Conservation (phyloP, 2,329 filamentous ascomycete species). For the Dothideomycetes sp. region DNA sequence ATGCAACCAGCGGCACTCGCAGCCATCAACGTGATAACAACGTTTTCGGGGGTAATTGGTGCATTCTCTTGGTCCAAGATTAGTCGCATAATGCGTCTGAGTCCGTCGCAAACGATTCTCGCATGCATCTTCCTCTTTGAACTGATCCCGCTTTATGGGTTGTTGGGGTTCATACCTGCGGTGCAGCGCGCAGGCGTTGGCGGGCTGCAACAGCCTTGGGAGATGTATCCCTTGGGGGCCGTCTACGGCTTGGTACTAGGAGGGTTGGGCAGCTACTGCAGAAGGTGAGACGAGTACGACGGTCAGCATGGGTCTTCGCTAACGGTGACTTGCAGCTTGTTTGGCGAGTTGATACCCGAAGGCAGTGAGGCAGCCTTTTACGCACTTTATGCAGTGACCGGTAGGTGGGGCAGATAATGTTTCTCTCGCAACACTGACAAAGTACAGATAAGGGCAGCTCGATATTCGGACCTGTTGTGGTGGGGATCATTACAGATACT, state of each 20-base stretch:
- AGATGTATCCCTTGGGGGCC: conserved; percentile 87
- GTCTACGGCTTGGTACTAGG: conserved; percentile 91
- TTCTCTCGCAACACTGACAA: no score
- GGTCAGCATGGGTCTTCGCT: no score
- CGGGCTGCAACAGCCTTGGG: conserved; percentile 88
- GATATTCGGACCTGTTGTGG: conserved; percentile 87
- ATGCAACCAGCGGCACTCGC: conserved; percentile 85
- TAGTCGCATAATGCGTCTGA: conserved; percentile 56
- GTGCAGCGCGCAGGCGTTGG: conserved; percentile 63
- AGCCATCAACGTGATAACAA: conserved; percentile 88
- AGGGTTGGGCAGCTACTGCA: conserved; percentile 81
- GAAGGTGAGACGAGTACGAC: not conserved
- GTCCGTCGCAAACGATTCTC: conserved; percentile 78
- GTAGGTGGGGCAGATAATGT: no score
- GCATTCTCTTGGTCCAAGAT: conserved; percentile 83
- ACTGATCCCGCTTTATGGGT: conserved; percentile 81
- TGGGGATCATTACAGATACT: conserved; percentile 79
- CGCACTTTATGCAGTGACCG: conserved; percentile 92
- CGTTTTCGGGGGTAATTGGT: conserved; percentile 69
- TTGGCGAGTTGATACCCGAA: conserved; percentile 84
- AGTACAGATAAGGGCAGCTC: conserved; percentile 93
- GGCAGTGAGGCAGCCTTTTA: conserved; percentile 95
- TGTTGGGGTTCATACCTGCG: conserved; percentile 77
- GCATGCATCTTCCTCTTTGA: conserved; percentile 88
- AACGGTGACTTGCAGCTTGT: conserved; percentile 77